Base-by-base conservation (phyloP, 805 yeast species). In the Metschnikowia borealis region DNA sequence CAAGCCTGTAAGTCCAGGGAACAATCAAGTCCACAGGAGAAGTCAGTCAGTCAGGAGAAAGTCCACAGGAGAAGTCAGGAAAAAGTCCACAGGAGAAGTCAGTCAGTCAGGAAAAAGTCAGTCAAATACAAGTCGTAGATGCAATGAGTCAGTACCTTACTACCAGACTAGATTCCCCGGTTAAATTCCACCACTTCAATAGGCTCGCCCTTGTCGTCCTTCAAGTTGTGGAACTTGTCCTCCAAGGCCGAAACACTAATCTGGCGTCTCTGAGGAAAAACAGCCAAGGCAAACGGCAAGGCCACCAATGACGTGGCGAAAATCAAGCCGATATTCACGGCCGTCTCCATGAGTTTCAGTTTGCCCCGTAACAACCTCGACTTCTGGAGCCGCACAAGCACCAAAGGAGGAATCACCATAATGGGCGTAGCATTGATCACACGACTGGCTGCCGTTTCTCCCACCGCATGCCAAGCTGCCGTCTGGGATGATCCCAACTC, bases 391-490 rank as follows among this genome's bases (percentile, higher is more conserved):
- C 77, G 81, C 42, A 90, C 89, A 39, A 94, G 77, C 26, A 89
- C 63, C 60, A 94, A 77, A 2, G 99, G 97, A 1, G 99, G 99
- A 5, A 94, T 67, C 18, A 88, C 99, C 99, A 94, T 94, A 60
- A 94, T 80, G 17, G 99, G 99, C 0, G 99, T 87, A 15, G 98
- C 97, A 62, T 90, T 94, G 59, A 92, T 87, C 41, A 94, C 96
- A 64, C 99, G 77, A 40, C 96, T 87, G 32, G 91, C 83, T 2
- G 97, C 98, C 10, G 99, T 94, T 69, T 94, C 98, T 21, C 96
- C 97, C 42, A 94, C 99, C 0, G 99, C 99, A 54, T 84, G 78
- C 44, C 81, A 63, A 0, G 99, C 99, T 15, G 99, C 99, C 33
- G 75, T 80, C 65, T 87, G 83, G 6, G 97, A 90, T 29, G 73